Conservation (phyloP, 495 filamentous ascomycete species). For the Penicillium flavigenum region DNA sequence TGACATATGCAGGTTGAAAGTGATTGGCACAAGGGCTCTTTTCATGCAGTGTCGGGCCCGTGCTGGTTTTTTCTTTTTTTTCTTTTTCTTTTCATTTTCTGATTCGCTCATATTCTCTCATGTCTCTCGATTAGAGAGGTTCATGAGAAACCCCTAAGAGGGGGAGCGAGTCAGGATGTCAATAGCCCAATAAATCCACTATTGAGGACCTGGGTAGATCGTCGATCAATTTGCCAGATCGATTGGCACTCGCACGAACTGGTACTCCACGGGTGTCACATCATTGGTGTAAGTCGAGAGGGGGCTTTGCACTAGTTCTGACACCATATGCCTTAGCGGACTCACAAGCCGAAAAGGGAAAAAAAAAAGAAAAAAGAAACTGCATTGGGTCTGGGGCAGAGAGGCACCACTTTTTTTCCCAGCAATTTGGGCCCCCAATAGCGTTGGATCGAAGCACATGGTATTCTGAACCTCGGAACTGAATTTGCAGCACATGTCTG, state of each 20-base stretch:
- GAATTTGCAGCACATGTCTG: no score
- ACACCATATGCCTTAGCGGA: slow-evolving; percentile 21
- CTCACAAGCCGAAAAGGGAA: slow-evolving; percentile 8
- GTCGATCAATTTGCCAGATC: slow-evolving; percentile 26
- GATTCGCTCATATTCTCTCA: not conserved
- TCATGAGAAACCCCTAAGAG: not conserved
- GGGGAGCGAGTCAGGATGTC: slow-evolving; percentile 1
- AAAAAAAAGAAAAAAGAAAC: no score
- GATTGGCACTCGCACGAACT: slow-evolving; percentile 32
- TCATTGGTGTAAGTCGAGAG: slow-evolving; percentile 24
- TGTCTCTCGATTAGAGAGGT: not conserved
- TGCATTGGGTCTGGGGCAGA: not conserved
- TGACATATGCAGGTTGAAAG: slow-evolving; percentile 8
- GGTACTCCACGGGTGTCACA: slow-evolving; percentile 21
- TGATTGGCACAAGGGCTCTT: slow-evolving; percentile 7
- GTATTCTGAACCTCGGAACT: not conserved
- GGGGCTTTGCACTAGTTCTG: slow-evolving; percentile 20
- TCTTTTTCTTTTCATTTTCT: no score
- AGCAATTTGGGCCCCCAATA: not conserved
- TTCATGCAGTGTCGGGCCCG: slow-evolving; percentile 6
- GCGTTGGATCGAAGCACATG: slow-evolving; percentile 5
- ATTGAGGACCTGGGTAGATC: slow-evolving; percentile 34
- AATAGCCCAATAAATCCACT: slow-evolving; percentile 24
- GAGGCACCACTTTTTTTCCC: not conserved
- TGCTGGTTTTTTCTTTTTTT: not conserved